Evolutionary conservation across 1,139 yeast genomes (phyloP).

Genomic region (Pneumocystis murina): DNA sequence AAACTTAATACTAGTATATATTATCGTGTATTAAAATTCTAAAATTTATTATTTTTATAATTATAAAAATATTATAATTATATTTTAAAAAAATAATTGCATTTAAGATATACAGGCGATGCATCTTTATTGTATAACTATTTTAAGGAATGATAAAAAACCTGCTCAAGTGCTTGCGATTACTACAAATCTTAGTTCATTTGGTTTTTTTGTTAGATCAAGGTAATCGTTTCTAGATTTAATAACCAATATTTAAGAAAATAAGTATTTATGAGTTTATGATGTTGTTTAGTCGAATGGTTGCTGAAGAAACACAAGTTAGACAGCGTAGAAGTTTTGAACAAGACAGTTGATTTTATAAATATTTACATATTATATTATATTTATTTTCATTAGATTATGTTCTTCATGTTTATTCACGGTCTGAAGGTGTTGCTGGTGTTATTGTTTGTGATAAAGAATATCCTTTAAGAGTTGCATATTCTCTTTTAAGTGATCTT

Average conservation of each 20-base stretch:
- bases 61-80: too few relatives aligned
- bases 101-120: constrained; percentile 25
- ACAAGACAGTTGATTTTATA: constrained; percentile 37
- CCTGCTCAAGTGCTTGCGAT: constrained; percentile 59
- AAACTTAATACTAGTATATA: neutral
- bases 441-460: constrained; percentile 87
- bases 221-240: constrained; percentile 21
- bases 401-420: constrained; percentile 80
- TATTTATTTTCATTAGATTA: constrained; percentile 30
- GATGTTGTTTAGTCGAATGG: constrained; percentile 86
- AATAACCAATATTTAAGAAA: neutral
- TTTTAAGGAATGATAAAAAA: constrained; percentile 50
- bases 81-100: neutral
- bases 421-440: constrained; percentile 87
- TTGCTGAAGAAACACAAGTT: constrained; percentile 68
- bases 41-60: too few relatives aligned
- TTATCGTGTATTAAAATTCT: neutral
- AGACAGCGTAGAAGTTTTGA: constrained; percentile 93
- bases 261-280: constrained; percentile 49
- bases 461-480: constrained; percentile 96
- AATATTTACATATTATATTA: neutral
- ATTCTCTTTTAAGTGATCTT: constrained; percentile 75
- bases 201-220: constrained; percentile 72
- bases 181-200: constrained; percentile 69
- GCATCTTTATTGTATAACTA: constrained; percentile 85